Base-by-base conservation (phyloP, 805 yeast species). In the Hanseniaspora taiwanica region DNA sequence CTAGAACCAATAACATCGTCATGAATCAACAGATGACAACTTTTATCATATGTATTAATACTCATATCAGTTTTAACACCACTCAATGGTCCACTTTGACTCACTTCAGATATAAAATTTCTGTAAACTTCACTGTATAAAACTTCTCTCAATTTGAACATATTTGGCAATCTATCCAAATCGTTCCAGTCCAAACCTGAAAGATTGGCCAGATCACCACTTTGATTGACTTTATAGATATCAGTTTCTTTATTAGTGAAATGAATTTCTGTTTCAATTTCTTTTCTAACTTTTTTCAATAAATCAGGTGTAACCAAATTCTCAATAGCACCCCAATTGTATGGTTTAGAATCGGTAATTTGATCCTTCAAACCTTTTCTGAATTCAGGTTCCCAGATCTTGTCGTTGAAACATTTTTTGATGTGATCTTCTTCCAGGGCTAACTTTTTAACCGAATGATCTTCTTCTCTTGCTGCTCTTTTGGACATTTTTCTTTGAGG, bases 1-100 rank as follows among this genome's bases (percentile, higher is more conserved):
- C 99, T 69, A 1, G 95, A 78, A 1, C 97, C 98, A 55, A 91
- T 91, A 24, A 91, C 98, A 58, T 91, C 99, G 61, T 91, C 99
- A 56, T 91, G 99, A 3, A 94, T 85, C 46, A 91, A 66, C 42
- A 91, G 65, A 61, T 91, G 99, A 54, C 97, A 91, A 1, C 96
- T 93, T 51, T 84, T 82, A 37, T 81, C 79, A 58, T 91, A 91
- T 3, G 93, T 78, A 55, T 91, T 89, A 48, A 91, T 74, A 45
- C 93, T 79, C 78, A 91, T 79, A 56, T 91, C 99, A 27, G 93
- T 86, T 56, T 85, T 84, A 31, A 69, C 51, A n/a, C 96, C 96
- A 48, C 94, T 81, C 35, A 91, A 62, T 46, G 84, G 81, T 0
- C 97, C 98, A 48, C 93, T 76, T 4, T 82, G 82, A 0, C 96